Evolutionary conservation across 352 stramenopile species (phyloP).

Genomic region (Globisporangium rhizosaccharum): DNA sequence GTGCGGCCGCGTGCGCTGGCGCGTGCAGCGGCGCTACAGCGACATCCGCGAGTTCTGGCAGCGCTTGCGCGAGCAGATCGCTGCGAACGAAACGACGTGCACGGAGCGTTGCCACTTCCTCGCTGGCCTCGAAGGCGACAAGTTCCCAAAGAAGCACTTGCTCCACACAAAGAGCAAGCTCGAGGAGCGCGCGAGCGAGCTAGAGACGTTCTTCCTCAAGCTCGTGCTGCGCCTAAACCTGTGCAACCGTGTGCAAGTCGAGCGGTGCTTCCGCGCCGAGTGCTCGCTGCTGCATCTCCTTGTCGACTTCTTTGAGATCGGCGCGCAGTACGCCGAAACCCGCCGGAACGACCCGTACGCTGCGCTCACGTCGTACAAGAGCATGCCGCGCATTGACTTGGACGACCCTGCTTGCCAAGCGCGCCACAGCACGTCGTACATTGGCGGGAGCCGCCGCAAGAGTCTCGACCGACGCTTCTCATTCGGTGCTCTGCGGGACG

Average conservation of each 20-base stretch:
- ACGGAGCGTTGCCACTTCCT: constrained; percentile 66
- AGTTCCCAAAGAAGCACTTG: constrained; percentile 73
- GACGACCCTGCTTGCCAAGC: neutral
- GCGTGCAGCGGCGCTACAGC: constrained; percentile 56
- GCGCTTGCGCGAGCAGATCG: constrained; percentile 30
- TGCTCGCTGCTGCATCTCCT: constrained; percentile 44
- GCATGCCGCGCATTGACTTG: constrained; percentile 27
- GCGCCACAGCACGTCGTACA: constrained; percentile 5
- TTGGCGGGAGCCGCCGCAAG: constrained; percentile 13
- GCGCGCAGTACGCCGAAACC: constrained; percentile 11
- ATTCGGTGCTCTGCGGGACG: constrained; percentile 22
- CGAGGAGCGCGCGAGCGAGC: constrained; percentile 38
- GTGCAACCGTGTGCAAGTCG: constrained; percentile 38
- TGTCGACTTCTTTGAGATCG: constrained; percentile 46
- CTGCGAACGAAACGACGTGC: constrained; percentile 26
- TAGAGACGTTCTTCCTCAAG: constrained; percentile 60
- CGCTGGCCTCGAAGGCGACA: constrained; percentile 55
- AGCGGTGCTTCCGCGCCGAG: constrained; percentile 31
- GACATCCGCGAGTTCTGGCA: constrained; percentile 71
- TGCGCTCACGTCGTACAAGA: constrained; percentile 21
- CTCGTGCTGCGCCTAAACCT: constrained; percentile 65
- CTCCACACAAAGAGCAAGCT: constrained; percentile 64
- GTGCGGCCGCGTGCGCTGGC: constrained; percentile 41
- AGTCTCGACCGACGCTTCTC: constrained; percentile 26
- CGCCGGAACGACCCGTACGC: constrained; percentile 16